phyloP scores from a whole-genome alignment of 441 rosid genomes.

The Breynia disticha region DNA sequence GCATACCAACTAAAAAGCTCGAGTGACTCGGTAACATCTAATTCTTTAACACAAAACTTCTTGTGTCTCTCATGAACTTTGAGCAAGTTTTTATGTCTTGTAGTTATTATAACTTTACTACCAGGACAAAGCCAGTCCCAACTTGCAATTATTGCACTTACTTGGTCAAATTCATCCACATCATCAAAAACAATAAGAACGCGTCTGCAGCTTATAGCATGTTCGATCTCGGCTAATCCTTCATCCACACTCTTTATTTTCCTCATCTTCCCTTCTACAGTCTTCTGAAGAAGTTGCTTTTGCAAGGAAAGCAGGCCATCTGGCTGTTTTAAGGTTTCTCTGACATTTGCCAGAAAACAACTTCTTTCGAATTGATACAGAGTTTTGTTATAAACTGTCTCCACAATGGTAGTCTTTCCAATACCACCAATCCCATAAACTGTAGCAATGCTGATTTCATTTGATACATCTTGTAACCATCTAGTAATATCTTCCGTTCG shows the following conservation, averaged over 20 bases:
- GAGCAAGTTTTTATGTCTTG: slow-evolving; percentile 12
- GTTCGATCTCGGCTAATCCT: slow-evolving; percentile 9
- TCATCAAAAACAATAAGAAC: slow-evolving; percentile 23
- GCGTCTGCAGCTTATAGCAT: slow-evolving; percentile 7
- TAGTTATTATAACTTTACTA: slow-evolving; percentile 20
- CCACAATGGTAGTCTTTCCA: slow-evolving; percentile 24
- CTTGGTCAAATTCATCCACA: slow-evolving; percentile 15
- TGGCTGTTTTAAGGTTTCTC: slow-evolving; percentile 11
- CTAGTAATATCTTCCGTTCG: slow-evolving; percentile 10
- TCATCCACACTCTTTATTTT: slow-evolving; percentile 10
- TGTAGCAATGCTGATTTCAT: slow-evolving; percentile 9
- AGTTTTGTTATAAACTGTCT: slow-evolving; percentile 13
- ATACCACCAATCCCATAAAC: slow-evolving; percentile 20
- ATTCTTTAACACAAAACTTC: slow-evolving; percentile 18
- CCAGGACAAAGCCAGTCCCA: slow-evolving; percentile 10
- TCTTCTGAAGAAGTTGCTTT: slow-evolving; percentile 14
- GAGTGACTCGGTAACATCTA: slow-evolving; percentile 16
- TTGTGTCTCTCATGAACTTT: neutral
- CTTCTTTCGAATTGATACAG: slow-evolving; percentile 10
- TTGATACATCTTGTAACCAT: slow-evolving; percentile 11
- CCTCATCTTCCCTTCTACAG: neutral
- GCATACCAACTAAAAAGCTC: slow-evolving; percentile 20
- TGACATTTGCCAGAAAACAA: slow-evolving; percentile 20
- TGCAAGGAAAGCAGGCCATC: slow-evolving; percentile 17
- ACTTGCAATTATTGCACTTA: slow-evolving; percentile 10